phyloP scores from a whole-genome alignment of 2,329 filamentous ascomycete genomes.

The Talaromyces sp. region DNA sequence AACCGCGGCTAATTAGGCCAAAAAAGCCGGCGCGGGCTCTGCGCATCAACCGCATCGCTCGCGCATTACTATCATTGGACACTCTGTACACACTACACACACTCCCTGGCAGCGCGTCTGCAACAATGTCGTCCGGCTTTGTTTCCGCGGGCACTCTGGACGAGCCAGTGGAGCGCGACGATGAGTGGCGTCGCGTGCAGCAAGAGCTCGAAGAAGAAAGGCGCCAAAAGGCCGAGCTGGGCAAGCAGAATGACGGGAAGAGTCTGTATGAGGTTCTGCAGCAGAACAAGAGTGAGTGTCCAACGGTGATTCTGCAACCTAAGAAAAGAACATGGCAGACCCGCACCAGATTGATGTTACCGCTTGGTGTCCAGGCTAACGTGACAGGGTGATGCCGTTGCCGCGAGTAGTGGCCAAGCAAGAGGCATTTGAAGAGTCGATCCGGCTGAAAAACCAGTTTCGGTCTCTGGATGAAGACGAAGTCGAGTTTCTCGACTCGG shows the following conservation, averaged over 20 bases:
- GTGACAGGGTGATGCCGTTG: constrained; percentile 31
- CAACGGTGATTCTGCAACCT: background rate
- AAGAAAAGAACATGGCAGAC: background rate
- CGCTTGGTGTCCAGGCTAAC: constrained; percentile 24
- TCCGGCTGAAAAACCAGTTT: constrained; percentile 47
- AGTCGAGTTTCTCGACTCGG: constrained; percentile 49
- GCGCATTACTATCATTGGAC: background rate
- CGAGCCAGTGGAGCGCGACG: constrained; percentile 34
- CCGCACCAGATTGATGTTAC: background rate
- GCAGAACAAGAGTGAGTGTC: constrained; percentile 44
- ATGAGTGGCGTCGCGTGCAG: constrained; percentile 39
- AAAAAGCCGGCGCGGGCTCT: background rate
- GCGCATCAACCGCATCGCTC: background rate
- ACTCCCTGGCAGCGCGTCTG: background rate
- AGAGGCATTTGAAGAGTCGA: constrained; percentile 48
- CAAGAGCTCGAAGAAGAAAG: constrained; percentile 44
- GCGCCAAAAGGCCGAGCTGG: constrained; percentile 38
- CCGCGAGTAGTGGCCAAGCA: constrained; percentile 40
- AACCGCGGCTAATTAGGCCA: too few species aligned
- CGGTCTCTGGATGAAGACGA: constrained; percentile 48
- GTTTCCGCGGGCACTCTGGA: constrained; percentile 40
- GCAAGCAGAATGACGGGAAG: constrained; percentile 50
- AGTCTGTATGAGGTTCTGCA: constrained; percentile 46
- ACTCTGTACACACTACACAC: background rate
- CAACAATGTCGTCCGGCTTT: constrained; percentile 41